Percentiles rank a stretch among this genome's conserved stretches.
phyloP scores from a whole-genome alignment of 2,329 filamentous ascomycete genomes.

The Colletotrichum sp. region DNA sequence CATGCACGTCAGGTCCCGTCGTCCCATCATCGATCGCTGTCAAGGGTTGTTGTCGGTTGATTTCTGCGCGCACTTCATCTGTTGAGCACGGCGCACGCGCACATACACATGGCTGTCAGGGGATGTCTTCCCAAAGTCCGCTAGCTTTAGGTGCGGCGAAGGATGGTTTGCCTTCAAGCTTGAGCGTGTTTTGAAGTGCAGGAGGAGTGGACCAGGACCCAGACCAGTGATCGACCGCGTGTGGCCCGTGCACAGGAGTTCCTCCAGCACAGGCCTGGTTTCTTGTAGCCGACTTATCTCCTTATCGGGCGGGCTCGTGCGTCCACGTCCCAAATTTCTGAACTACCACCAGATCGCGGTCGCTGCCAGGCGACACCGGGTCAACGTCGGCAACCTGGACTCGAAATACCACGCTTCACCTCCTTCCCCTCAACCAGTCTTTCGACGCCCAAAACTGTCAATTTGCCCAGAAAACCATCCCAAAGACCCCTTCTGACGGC shows the following conservation, averaged over 20 bases:
- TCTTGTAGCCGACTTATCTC: constrained; percentile 14
- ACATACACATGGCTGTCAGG: background rate
- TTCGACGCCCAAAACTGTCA: background rate
- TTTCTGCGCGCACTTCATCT: background rate
- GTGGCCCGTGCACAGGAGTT: background rate
- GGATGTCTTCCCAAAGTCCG: background rate
- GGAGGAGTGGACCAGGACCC: background rate
- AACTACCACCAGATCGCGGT: background rate
- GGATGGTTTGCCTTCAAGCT: background rate
- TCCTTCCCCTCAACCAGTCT: background rate
- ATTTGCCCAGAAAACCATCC: background rate
- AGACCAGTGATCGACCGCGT: constrained; percentile 3
- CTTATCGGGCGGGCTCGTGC: constrained; percentile 14
- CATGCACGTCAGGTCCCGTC: background rate
- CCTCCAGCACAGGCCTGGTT: background rate
- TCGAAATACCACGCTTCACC: background rate
- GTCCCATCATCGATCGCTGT: constrained; percentile 1
- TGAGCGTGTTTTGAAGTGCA: background rate
- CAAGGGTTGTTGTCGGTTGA: background rate
- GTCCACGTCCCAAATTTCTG: constrained; percentile 9
- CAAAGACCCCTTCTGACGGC: too few relatives aligned
- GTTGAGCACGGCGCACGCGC: background rate
- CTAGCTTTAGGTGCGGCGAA: background rate
- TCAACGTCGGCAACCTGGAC: background rate
- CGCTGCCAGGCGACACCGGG: background rate